phyloP scores from a whole-genome alignment of 305 asterid genomes.

The Solanum hybrid region DNA sequence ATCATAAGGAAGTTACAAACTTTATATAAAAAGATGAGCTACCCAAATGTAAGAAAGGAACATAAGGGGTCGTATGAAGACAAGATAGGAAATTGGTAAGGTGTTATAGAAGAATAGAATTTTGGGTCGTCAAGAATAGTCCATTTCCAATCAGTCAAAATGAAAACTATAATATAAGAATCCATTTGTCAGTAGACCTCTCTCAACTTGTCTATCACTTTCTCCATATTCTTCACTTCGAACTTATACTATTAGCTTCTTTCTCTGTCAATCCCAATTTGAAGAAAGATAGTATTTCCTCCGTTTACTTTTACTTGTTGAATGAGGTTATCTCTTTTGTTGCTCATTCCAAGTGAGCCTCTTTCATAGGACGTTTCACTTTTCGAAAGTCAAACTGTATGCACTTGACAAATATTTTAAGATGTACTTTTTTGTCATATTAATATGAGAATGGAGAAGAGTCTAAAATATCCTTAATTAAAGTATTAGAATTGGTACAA shows the following conservation, averaged over 20 bases:
- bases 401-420: neutral
- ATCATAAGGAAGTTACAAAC: neutral
- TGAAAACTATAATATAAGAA: neutral
- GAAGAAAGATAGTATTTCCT: neutral
- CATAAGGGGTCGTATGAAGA: neutral
- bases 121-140: neutral
- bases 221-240: neutral
- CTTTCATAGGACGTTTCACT: neutral
- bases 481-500: neutral
- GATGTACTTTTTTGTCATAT: neutral
- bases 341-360: neutral
- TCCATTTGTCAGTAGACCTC: neutral
- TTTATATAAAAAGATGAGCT: neutral
- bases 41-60: neutral
- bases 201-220: neutral
- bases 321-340: neutral
- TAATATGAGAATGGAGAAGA: neutral
- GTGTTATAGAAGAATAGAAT: neutral
- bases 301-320: neutral
- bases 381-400: neutral
- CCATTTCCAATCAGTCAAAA: neutral
- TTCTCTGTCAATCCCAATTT: neutral
- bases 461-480: neutral
- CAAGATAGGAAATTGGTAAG: neutral
- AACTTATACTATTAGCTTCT: neutral